Percentiles rank a stretch among this genome's conserved stretches.
Conservation (phyloP, 352 stramenopile species). For the Plasmopara viticola region DNA sequence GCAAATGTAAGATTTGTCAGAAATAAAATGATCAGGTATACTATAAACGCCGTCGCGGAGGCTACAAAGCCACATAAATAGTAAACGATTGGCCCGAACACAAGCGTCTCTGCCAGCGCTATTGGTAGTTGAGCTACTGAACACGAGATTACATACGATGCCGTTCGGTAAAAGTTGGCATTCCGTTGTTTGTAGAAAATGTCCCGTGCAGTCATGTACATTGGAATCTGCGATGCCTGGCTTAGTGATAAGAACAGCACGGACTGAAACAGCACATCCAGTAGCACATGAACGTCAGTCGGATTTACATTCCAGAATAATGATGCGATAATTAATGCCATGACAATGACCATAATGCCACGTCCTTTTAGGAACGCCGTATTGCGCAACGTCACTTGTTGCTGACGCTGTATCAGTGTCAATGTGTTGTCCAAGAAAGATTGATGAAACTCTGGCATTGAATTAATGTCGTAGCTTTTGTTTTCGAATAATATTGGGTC, state of each 20-base stretch:
- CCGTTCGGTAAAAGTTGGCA: conserved; percentile 70
- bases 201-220: conserved; percentile 52
- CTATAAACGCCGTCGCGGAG: conserved; percentile 26
- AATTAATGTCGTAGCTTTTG: conserved; percentile 23
- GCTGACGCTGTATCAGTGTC: conserved; percentile 41
- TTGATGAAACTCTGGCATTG: conserved; percentile 39
- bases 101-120: conserved; percentile 47
- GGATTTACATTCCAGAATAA: conserved; percentile 45
- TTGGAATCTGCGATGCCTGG: conserved; percentile 61
- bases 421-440: conserved; percentile 30
- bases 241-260: conserved; percentile 71
- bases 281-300: conserved; percentile 29
- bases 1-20: conserved; percentile 37
- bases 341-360: conserved; percentile 33
- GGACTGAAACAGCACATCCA: conserved; percentile 71
- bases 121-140: conserved; percentile 58
- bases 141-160: conserved; percentile 50
- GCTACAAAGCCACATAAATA: conserved; percentile 61
- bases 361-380: conserved; percentile 35
- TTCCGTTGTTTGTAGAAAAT: conserved; percentile 80
- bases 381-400: conserved; percentile 51
- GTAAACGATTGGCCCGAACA: conserved; percentile 78
- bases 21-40: conserved; percentile 40
- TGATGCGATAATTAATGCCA: conserved; percentile 31
- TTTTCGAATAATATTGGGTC: conserved; percentile 21